A percentile compares a stretch with the other conserved stretches of the same genome.
phyloP scores from a whole-genome alignment of 2,329 filamentous ascomycete species.

The Ceratocystis huliohia region DNA sequence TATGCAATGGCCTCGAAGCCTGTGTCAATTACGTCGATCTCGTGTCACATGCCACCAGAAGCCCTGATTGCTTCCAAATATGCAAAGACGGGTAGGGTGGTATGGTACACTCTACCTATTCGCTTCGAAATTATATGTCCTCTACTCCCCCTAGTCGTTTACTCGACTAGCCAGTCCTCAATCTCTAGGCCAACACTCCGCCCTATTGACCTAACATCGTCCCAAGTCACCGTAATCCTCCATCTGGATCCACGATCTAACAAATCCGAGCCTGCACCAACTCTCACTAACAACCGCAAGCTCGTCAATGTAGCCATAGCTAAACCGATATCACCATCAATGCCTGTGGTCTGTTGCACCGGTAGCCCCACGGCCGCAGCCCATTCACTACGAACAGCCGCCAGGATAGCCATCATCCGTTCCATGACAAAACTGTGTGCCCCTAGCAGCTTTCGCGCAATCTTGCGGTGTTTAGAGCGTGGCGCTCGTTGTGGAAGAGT shows the following conservation, averaged over 20 bases:
- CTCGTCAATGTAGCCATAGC: conserved; percentile 61
- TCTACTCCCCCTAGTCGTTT: neutral
- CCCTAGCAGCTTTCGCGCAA: conserved; percentile 63
- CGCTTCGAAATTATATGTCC: no score
- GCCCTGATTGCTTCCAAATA: conserved; percentile 17
- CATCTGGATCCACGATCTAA: conserved; percentile 60
- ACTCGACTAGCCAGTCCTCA: conserved; percentile 63
- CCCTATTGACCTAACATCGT: conserved; percentile 57
- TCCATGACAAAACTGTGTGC: conserved; percentile 67
- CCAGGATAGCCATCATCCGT: conserved; percentile 65
- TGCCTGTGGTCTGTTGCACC: conserved; percentile 28
- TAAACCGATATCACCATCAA: conserved; percentile 47
- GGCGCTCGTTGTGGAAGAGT: conserved; percentile 25
- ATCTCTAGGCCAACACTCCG: conserved; percentile 65
- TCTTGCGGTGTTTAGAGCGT: conserved; percentile 51
- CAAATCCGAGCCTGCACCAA: conserved; percentile 48
- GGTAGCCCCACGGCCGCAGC: conserved; percentile 26
- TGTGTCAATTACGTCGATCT: neutral
- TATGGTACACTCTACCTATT: neutral
- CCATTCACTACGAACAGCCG: conserved; percentile 50
- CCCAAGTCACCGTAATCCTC: conserved; percentile 69
- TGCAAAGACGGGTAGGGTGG: neutral
- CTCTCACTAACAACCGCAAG: conserved; percentile 53
- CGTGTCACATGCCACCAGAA: neutral
- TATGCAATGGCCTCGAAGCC: neutral